phyloP scores from a whole-genome alignment of 257 asterid species.

The Petunia secreta region DNA sequence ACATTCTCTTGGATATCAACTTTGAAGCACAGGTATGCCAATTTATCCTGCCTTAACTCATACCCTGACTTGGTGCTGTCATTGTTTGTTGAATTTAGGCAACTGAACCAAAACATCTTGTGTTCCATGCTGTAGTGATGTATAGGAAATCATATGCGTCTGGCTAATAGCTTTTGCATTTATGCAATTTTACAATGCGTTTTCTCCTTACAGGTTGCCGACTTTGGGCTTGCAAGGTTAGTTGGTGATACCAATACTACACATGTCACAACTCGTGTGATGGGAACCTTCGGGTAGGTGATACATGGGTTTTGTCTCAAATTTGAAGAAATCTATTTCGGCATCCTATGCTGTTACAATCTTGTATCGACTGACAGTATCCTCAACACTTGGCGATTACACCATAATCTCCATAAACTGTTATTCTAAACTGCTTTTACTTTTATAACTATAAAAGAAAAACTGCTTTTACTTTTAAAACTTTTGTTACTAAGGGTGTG shows the following conservation, averaged over 20 bases:
- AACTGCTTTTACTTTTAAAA: slow-evolving; percentile 1
- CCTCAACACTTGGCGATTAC: neutral
- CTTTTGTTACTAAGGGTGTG: neutral
- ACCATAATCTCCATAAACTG: neutral
- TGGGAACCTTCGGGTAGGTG: slow-evolving; percentile 94
- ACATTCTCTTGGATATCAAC: slow-evolving; percentile 82
- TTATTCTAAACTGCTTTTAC: slow-evolving; percentile 1
- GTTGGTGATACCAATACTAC: slow-evolving; percentile 74
- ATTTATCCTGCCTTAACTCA: neutral
- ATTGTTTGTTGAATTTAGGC: slow-evolving; percentile 15
- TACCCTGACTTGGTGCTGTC: neutral
- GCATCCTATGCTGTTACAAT: neutral
- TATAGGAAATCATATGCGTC: neutral
- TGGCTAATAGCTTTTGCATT: neutral
- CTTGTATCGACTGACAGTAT: neutral
- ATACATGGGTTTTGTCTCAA: slow-evolving; percentile 20
- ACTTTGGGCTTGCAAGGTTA: slow-evolving; percentile 90
- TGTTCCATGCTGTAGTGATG: neutral
- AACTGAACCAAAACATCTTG: neutral
- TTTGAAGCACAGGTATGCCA: slow-evolving; percentile 75
- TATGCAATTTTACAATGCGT: neutral
- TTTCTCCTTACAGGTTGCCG: slow-evolving; percentile 65
- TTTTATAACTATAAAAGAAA: neutral
- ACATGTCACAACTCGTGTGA: slow-evolving; percentile 86
- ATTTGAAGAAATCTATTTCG: neutral